A percentile compares a stretch with the other conserved stretches of the same genome.
Conservation (phyloP, 2,329 filamentous ascomycete species). For the Scolecobasidium constrictum region DNA sequence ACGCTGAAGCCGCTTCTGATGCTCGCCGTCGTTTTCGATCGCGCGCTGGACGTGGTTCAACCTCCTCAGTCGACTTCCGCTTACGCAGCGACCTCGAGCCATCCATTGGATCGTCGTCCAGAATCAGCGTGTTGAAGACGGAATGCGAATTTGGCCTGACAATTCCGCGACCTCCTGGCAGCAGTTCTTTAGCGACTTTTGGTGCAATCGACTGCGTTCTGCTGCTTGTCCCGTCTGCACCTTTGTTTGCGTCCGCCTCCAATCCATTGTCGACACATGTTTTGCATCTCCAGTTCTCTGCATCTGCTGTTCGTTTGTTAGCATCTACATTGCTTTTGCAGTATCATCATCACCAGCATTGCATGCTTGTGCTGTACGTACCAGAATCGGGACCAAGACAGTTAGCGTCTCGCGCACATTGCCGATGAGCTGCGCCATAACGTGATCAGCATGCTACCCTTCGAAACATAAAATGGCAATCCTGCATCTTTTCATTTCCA, state of each 20-base stretch:
- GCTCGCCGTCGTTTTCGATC: constrained; percentile 14
- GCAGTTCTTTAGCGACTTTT: constrained; percentile 58
- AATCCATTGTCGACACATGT: constrained; percentile 43
- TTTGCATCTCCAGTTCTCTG: constrained; percentile 51
- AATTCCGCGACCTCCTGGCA: constrained; percentile 56
- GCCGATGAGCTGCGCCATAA: constrained; percentile 66
- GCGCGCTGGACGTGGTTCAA: constrained; percentile 37
- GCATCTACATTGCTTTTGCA: constrained; percentile 11
- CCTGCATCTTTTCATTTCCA: neutral
- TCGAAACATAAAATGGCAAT: constrained; percentile 11
- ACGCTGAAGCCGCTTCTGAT: constrained; percentile 7
- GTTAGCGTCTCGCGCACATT: constrained; percentile 69
- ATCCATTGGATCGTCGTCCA: constrained; percentile 63
- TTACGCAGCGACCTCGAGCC: constrained; percentile 71
- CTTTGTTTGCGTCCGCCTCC: constrained; percentile 28
- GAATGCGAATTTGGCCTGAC: constrained; percentile 63
- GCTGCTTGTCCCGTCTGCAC: constrained; percentile 33
- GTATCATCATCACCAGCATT: constrained; percentile 13
- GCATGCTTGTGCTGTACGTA: constrained; percentile 30
- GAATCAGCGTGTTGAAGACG: constrained; percentile 61
- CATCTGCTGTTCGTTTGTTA: constrained; percentile 38
- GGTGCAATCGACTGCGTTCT: constrained; percentile 45
- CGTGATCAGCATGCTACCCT: constrained; percentile 27
- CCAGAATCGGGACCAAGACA: constrained; percentile 52
- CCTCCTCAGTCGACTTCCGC: constrained; percentile 63